A percentile compares a stretch with the other conserved stretches of the same genome.
Evolutionary conservation across 352 stramenopile genomes (phyloP).

Genomic region (Pythium vanterpoolii): DNA sequence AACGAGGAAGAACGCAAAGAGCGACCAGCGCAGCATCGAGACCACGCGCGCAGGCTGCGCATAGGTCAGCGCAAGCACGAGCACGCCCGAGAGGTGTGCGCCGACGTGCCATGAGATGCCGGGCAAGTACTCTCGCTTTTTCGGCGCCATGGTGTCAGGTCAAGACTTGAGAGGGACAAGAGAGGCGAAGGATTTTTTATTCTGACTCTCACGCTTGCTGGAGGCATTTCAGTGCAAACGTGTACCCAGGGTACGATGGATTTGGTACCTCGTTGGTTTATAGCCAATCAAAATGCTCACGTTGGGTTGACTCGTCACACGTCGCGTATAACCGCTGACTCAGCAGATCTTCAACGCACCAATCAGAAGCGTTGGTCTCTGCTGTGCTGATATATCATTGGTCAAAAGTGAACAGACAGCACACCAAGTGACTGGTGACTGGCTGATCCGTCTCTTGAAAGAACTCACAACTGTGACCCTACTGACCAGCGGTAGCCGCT

Average conservation of each 20-base stretch:
- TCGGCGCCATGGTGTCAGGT: constrained; percentile 15
- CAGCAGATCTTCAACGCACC: constrained; percentile 1
- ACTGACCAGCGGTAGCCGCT: neutral
- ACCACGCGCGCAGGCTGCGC: constrained; percentile 38
- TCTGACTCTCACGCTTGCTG: constrained; percentile 1
- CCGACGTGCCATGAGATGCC: constrained; percentile 24
- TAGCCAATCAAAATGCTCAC: constrained; percentile 5
- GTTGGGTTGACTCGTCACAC: constrained; percentile 7
- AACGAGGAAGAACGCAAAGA: constrained; percentile 57
- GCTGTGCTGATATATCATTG: constrained; percentile 8
- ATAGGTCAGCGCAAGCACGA: constrained; percentile 49
- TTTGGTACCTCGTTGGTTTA: neutral
- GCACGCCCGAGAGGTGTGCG: constrained; percentile 35
- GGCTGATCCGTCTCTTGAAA: constrained; percentile 12
- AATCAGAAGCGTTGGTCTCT: constrained; percentile 3
- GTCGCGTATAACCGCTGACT: constrained; percentile 7
- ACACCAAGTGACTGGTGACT: constrained; percentile 9
- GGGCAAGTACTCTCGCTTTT: constrained; percentile 18
- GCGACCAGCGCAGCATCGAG: constrained; percentile 32
- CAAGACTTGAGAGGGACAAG: neutral
- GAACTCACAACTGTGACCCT: constrained; percentile 25
- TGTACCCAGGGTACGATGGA: constrained; percentile 1
- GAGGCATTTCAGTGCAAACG: neutral
- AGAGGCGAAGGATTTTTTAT: neutral
- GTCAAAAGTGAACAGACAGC: constrained; percentile 2